These are phyloP conservation scores for Eucalyptus coolabah DNA, from an alignment of 345 rosid species.

Conservation along the genomic window DNA sequence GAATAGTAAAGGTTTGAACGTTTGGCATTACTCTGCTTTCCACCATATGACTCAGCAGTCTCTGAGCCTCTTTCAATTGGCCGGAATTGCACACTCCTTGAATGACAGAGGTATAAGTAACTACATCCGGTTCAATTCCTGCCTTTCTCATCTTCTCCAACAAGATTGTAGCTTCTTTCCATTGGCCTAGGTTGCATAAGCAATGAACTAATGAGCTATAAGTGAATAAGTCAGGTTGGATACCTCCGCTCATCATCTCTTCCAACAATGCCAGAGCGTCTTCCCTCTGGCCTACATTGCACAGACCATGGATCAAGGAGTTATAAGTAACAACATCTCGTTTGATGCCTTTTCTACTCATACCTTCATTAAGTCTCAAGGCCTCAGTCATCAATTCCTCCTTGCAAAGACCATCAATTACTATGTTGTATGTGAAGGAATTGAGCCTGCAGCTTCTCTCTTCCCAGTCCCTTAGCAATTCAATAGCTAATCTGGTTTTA, in stretches of 20 bases:
- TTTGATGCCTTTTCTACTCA: neutral
- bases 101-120: neutral
- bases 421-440: neutral
- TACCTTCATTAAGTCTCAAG: neutral
- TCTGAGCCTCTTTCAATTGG: neutral
- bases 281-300: neutral
- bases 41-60: neutral
- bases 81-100: neutral
- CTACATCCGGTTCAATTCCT: neutral
- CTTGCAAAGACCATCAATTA: neutral
- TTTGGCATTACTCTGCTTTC: neutral
- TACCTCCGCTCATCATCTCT: neutral
- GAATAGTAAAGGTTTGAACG: neutral
- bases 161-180: neutral
- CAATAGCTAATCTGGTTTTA: no score
- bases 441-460: neutral
- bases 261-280: neutral
- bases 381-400: neutral
- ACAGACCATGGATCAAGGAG: neutral
- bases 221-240: neutral
- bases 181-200: neutral
- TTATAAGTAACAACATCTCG: neutral
- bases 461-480: neutral
- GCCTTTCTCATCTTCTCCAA: neutral
- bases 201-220: neutral